Conservation (phyloP, 2,329 filamentous ascomycete species). For the Gremmenia infestans region DNA sequence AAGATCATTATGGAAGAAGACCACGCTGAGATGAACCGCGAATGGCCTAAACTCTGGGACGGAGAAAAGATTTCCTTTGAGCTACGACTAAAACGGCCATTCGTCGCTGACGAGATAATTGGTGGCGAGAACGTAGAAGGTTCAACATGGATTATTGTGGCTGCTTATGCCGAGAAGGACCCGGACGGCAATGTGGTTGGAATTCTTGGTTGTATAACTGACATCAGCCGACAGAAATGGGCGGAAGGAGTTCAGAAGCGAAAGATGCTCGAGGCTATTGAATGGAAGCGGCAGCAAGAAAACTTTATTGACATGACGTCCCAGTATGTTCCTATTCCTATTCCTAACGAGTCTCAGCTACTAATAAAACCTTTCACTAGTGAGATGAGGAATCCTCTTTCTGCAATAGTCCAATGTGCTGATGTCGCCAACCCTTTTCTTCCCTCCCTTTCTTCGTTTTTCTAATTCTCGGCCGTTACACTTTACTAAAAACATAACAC, state of each 20-base stretch:
- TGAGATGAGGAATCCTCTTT: constrained; percentile 69
- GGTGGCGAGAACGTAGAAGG: constrained; percentile 43
- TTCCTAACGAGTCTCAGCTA: background rate
- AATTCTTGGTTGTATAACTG: constrained; percentile 20
- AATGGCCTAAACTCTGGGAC: constrained; percentile 21
- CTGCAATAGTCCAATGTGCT: constrained; percentile 68
- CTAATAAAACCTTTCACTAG: background rate
- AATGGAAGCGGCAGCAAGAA: constrained; percentile 65
- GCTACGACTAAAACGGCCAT: constrained; percentile 31
- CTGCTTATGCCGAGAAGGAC: constrained; percentile 20
- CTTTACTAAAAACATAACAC: no score
- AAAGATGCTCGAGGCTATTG: constrained; percentile 48
- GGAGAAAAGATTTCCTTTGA: constrained; percentile 20
- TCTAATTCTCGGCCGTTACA: no score
- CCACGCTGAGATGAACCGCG: constrained; percentile 12
- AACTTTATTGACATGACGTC: constrained; percentile 74
- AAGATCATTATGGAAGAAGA: constrained; percentile 15
- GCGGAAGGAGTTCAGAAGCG: constrained; percentile 33
- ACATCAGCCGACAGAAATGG: constrained; percentile 22
- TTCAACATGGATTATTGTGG: constrained; percentile 19
- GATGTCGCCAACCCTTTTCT: constrained; percentile 35
- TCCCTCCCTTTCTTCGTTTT: no score
- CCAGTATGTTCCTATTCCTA: constrained; percentile 10
- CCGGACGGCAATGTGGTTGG: constrained; percentile 15
- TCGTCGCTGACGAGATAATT: constrained; percentile 48